Conservation (phyloP, 1,284 basidiomycete species). For the Heterobasidion annosum region DNA sequence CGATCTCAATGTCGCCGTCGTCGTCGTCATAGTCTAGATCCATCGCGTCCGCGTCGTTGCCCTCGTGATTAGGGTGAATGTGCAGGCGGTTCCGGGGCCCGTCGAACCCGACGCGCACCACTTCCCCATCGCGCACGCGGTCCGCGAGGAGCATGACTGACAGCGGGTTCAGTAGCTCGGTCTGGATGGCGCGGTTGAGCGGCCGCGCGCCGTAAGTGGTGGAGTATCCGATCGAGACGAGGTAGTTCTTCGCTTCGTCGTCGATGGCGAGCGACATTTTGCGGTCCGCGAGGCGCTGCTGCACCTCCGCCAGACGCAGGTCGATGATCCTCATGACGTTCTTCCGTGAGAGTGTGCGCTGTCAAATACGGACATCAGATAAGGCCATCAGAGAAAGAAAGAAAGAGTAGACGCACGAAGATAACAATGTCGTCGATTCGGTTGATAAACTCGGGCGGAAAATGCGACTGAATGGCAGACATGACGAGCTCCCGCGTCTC, state of each 20-base stretch:
- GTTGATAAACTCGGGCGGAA: slow-evolving; percentile 92
- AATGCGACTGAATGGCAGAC: slow-evolving; percentile 71
- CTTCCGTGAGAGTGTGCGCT: slow-evolving; percentile 71
- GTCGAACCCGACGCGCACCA: slow-evolving; percentile 73
- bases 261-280: slow-evolving; percentile 80
- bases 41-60: slow-evolving; percentile 40
- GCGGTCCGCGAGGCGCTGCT: slow-evolving; percentile 64
- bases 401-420: slow-evolving; percentile 52
- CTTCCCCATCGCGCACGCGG: slow-evolving; percentile 77
- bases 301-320: slow-evolving; percentile 61
- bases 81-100: slow-evolving; percentile 74
- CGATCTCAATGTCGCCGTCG: slow-evolving; percentile 51
- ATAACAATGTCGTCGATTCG: slow-evolving; percentile 86
- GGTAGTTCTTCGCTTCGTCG: slow-evolving; percentile 71
- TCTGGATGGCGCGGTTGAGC: slow-evolving; percentile 87
- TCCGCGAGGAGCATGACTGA: slow-evolving; percentile 84
- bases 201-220: slow-evolving; percentile 86
- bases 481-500: slow-evolving; percentile 66
- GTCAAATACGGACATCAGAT: slow-evolving; percentile 6
- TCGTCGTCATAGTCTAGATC: slow-evolving; percentile 41
- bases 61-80: slow-evolving; percentile 83
- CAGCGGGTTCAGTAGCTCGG: slow-evolving; percentile 88
- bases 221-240: slow-evolving; percentile 82
- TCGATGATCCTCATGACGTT: slow-evolving; percentile 82
- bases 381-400: slow-evolving; percentile 1